Base-by-base conservation (phyloP, 805 yeast genomes). In the Debaryomyces hansenii region DNA sequence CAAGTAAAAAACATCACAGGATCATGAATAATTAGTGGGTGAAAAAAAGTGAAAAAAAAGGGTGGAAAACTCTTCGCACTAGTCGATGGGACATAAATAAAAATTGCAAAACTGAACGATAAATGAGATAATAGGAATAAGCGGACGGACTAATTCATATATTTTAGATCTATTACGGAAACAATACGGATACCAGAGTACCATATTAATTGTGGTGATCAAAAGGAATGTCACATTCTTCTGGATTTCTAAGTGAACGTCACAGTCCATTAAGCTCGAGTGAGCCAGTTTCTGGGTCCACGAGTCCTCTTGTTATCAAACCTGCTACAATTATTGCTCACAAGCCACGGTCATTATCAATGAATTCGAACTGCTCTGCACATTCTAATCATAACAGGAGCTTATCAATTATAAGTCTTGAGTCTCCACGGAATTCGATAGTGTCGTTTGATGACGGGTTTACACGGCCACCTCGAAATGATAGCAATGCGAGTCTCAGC, bases 401-500 rank as follows among this genome's bases (percentile, higher is more conserved):
- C 50, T 59, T 69, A 62, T 66, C 72, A 11, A 62, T 70, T 10
- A 66, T 63, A 15, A 64, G 71, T 52, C 47, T 70, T 41, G 76
- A 67, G 39, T 63, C 68, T 52, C 74, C 75, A 3, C 57, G 75
- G 35, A 72, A 72, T 50, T 67, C 72, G 21, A 70, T 72, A 12
- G 70, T 67, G 4, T 66, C 72, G 9, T 57, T 66, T 1, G 77
- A 72, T 44, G 77, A 72, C 44, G 51, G 47, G 32, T 48, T 57
- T 39, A 40, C 54, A 15, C 54, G 63, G 27, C 61, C 62, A 21
- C 60, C 70, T 1, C 51, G 76, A 41, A 70, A 69, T 48, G 66
- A 67, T 50, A 67, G 73, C 47, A 52, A 55, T 40, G 53, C 64
- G 15, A 60, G 64, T 44, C 45, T 59, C 20, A 52, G 20, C 12